phyloP scores from a whole-genome alignment of 208 protist species.

The Leishmania guyanensis region DNA sequence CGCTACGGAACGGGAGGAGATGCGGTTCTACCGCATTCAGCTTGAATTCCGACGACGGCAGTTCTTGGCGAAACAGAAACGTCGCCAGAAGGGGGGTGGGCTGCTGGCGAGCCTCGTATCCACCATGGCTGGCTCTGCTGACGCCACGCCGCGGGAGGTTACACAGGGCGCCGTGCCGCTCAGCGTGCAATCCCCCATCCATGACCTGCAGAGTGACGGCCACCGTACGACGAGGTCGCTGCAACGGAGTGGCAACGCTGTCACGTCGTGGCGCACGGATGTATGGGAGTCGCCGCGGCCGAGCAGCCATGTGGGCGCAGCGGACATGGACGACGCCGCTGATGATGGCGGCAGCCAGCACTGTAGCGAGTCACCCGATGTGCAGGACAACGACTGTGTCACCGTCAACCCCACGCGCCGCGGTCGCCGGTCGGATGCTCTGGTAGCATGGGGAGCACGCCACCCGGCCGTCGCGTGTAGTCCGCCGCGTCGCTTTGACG shows the following conservation, averaged over 20 bases:
- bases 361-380: neutral
- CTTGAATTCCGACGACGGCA: constrained; percentile 67
- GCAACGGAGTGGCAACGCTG: neutral
- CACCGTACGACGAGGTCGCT: neutral
- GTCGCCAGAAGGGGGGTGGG: neutral
- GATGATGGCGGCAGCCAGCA: neutral
- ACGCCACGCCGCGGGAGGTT: neutral
- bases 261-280: constrained; percentile 11
- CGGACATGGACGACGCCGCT: neutral
- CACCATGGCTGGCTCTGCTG: neutral
- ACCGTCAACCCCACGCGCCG: neutral
- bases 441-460: neutral
- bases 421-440: neutral
- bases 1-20: constrained; percentile 69
- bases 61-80: constrained; percentile 59
- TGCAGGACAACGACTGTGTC: neutral
- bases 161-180: constrained; percentile 7
- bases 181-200: neutral
- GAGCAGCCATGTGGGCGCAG: neutral
- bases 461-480: neutral
- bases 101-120: neutral
- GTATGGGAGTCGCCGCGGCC: constrained; percentile 23
- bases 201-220: neutral
- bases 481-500: neutral
- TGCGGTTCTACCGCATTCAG: constrained; percentile 73